phyloP scores from a whole-genome alignment of 129 eudicot genomes.

The Kitagawia praeruptora region DNA sequence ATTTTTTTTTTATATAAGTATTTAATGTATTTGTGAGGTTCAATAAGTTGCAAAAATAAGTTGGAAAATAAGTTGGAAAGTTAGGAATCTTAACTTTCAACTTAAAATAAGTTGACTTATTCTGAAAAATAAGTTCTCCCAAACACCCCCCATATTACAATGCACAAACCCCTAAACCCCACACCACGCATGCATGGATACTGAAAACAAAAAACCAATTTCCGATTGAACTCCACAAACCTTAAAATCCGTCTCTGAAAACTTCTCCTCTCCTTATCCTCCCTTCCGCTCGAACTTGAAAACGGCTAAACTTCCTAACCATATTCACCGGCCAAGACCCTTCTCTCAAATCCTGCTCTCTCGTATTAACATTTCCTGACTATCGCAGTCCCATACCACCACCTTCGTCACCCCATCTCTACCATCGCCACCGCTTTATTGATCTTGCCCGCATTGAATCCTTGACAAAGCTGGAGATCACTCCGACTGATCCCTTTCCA shows the following conservation, averaged over 20 bases:
- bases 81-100: no score
- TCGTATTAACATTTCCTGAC: slow-evolving; percentile 50
- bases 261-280: slow-evolving; percentile 49
- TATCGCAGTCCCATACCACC: slow-evolving; percentile 17
- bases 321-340: slow-evolving; percentile 74
- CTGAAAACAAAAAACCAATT: background rate
- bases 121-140: no score
- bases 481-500: slow-evolving; percentile 48
- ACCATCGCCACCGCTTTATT: slow-evolving; percentile 61
- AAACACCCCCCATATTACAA: no score
- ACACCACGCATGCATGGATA: background rate
- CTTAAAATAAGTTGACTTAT: no score
- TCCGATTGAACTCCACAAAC: slow-evolving; percentile 14
- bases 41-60: no score
- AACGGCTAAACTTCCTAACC: slow-evolving; percentile 57
- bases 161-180: background rate
- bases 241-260: slow-evolving; percentile 39
- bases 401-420: slow-evolving; percentile 15
- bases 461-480: slow-evolving; percentile 69
- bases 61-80: no score
- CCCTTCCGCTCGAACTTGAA: slow-evolving; percentile 69
- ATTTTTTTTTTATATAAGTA: no score
- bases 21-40: no score
- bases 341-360: slow-evolving; percentile 53
- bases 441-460: slow-evolving; percentile 86